Conservation (phyloP, 305 asterid species). For the Rubia occidens region DNA sequence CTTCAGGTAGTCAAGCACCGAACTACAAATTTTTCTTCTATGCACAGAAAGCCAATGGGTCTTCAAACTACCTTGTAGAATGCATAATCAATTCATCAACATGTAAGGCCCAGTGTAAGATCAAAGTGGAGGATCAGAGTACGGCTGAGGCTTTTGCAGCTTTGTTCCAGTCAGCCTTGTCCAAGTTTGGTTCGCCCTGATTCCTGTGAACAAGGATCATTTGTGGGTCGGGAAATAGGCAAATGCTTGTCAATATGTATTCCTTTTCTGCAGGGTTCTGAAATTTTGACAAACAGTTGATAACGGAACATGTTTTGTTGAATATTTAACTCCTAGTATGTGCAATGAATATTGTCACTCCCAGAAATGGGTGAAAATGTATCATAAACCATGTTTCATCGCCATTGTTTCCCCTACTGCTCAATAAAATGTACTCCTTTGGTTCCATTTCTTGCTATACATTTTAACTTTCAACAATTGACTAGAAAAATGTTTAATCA, state of each 20-base stretch:
- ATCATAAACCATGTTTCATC: too few species aligned
- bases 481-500: too few species aligned
- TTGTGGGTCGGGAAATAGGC: conserved; percentile 6
- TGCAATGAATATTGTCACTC: background rate
- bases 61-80: conserved; percentile 67
- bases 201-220: conserved; percentile 7
- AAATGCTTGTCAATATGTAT: conserved; percentile 4
- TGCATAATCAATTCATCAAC: conserved; percentile 70
- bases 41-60: conserved; percentile 65
- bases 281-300: background rate
- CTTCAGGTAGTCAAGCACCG: conserved; percentile 96
- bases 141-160: conserved; percentile 63
- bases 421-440: too few species aligned
- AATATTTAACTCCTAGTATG: background rate
- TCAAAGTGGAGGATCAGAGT: conserved; percentile 85
- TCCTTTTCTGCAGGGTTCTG: background rate
- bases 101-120: conserved; percentile 70
- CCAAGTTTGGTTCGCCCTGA: conserved; percentile 50
- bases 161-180: conserved; percentile 66
- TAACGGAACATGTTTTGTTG: background rate
- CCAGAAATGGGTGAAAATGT: too few species aligned
- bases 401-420: too few species aligned
- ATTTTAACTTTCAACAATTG: too few species aligned
- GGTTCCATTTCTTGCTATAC: too few species aligned
- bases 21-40: conserved; percentile 92